A percentile compares a stretch with the other conserved stretches of the same genome.
Evolutionary conservation across 768 basidiomycete genomes (phyloP).

Genomic region (Lactifluus rugatus): DNA sequence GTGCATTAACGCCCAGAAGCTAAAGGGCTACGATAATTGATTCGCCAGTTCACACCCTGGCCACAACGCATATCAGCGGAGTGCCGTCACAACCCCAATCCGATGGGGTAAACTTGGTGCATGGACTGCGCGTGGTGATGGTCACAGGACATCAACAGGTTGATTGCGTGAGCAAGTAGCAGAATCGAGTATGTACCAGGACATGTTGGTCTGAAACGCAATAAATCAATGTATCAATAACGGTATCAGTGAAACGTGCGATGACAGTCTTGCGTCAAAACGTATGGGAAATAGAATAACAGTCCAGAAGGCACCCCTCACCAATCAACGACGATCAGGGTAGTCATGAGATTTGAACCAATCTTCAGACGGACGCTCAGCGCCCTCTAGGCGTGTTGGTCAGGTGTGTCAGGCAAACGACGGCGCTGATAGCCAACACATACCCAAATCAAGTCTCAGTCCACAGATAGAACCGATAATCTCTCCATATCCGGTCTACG

Average conservation of each 20-base stretch:
- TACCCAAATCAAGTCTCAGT: constrained; percentile 14
- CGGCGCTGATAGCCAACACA: background rate
- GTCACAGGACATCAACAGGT: constrained; percentile 2
- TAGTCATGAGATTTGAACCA: background rate
- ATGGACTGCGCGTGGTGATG: constrained; percentile 9
- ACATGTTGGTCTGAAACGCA: constrained; percentile 1
- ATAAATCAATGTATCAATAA: constrained; percentile 17
- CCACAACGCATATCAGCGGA: constrained; percentile 2
- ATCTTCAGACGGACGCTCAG: constrained; percentile 1
- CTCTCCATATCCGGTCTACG: constrained; percentile 59
- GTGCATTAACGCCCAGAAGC: background rate
- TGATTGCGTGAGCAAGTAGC: background rate
- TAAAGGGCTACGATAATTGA: background rate
- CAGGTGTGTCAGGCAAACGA: background rate
- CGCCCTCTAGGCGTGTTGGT: background rate
- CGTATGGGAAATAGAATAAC: constrained; percentile 6
- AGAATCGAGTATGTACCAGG: constrained; percentile 2
- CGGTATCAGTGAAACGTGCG: constrained; percentile 15
- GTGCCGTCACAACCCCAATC: constrained; percentile 5
- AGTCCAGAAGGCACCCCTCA: constrained; percentile 10
- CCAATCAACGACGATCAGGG: background rate
- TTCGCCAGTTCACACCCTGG: constrained; percentile 1
- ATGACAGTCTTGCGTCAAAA: constrained; percentile 8
- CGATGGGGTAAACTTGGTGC: constrained; percentile 9
- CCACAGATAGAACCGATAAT: constrained; percentile 57